Evolutionary conservation across 2,329 filamentous ascomycete species (phyloP), one percentile per base, ranked within the genome.

Genomic region (Alternaria ventricosa): DNA sequence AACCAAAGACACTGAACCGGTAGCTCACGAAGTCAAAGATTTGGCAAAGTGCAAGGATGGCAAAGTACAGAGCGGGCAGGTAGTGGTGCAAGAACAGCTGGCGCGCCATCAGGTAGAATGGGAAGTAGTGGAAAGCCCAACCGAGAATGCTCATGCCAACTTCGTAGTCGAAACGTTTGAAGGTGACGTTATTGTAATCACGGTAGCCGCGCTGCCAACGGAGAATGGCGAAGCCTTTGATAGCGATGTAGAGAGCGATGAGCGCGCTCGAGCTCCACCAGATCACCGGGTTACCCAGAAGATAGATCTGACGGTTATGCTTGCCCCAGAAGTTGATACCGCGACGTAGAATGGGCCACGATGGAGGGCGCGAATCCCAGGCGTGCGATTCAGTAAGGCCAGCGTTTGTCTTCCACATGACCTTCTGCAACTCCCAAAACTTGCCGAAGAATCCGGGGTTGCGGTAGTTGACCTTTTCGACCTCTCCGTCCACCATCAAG

Each of bases 311-410:
- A 65, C 94, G 93, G 80, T 97, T 87, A 75, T 97, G 87, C 75
- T 92, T 94, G 70, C 95, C 94, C 96, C 96, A 99, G 86, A 99
- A 99, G 85, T 99, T 99, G 86, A 99, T 99, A 75, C 96, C 96
- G 66, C 96, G 93, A 71, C 89, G 89, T 56, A 99, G 88, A 61
- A 96, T 88, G 22, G 96, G 96, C 96, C 96, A 99, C 7, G 94
- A 95, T 33, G 89, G 88, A 30, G 96, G 96, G 49, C 96, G 92
- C 50, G 96, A 98, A 79, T 99, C 96, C 96, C 96, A 99, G 56
- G 94, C 93, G 78, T 99, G 96, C 18, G 94, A 97, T 76, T 99
- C 96, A 25, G 96, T 93, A 53, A 99, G 88, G 46, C 96, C 96
- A 30, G 96, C 96, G 78, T 99, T 99, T 36, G 96, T 99, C 74